Evolutionary conservation across 2,329 filamentous ascomycete species (phyloP).

Genomic region (Fusarium circinatum): DNA sequence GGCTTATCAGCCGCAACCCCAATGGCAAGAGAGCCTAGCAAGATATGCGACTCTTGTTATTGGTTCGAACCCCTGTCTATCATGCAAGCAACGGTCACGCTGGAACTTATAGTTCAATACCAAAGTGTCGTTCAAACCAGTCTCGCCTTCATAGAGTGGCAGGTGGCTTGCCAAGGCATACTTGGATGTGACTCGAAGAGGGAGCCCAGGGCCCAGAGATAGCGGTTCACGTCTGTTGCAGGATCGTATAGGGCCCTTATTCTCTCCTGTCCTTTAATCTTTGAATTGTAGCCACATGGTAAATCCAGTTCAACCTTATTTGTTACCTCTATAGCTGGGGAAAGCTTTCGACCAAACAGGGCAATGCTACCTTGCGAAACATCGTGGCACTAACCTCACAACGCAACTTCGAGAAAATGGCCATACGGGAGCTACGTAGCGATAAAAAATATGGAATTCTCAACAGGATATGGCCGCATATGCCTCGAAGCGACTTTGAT

Average conservation of each 20-base stretch:
- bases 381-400: not conserved
- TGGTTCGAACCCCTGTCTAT: not conserved
- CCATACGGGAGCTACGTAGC: not conserved
- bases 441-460: not conserved
- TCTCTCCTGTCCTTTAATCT: fast-evolving
- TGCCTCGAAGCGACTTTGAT: not conserved
- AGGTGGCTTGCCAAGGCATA: not conserved
- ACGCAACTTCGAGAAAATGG: not conserved
- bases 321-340: not conserved
- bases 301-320: not conserved
- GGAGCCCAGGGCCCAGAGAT: not conserved
- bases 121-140: not conserved
- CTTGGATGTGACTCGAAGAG: not conserved
- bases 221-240: not conserved
- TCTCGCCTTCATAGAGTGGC: not conserved
- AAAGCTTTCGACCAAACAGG: not conserved
- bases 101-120: not conserved
- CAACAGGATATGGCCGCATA: not conserved
- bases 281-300: no score
- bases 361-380: not conserved
- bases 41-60: not conserved
- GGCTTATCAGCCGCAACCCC: not conserved
- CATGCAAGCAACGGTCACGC: not conserved
- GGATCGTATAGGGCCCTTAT: not conserved
- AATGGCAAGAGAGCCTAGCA: not conserved